These are phyloP conservation scores for Coniochaeta sp. DNA, from an alignment of 2,329 filamentous ascomycete species.

Conservation along the genomic window DNA sequence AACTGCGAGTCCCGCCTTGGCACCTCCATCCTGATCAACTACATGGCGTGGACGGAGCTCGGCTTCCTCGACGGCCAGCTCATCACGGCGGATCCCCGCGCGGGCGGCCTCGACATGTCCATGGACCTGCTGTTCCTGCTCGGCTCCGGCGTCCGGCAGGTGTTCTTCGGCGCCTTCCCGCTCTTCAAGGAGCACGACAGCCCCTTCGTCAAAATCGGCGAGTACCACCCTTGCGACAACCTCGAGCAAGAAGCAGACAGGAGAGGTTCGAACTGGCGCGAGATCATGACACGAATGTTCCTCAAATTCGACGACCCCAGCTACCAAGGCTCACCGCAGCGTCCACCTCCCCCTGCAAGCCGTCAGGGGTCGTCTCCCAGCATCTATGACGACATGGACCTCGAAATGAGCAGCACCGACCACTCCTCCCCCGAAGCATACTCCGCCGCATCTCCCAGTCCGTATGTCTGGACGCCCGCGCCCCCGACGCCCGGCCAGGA, in stretches of 20 bases:
- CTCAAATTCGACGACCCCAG: slow-evolving; percentile 15
- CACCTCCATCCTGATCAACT: slow-evolving; percentile 2
- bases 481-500: too few relatives aligned
- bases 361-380: background rate
- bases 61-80: slow-evolving; percentile 16
- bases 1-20: slow-evolving; percentile 4
- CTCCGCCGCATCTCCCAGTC: background rate
- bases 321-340: slow-evolving; percentile 7
- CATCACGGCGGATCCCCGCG: background rate
- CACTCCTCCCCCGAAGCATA: background rate
- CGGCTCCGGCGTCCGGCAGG: slow-evolving; percentile 19
- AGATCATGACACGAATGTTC: slow-evolving; percentile 13
- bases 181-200: slow-evolving; percentile 12
- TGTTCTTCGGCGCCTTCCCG: slow-evolving; percentile 17
- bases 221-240: slow-evolving; percentile 13
- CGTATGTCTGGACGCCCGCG: too few relatives aligned
- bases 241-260: slow-evolving; percentile 12
- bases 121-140: slow-evolving; percentile 21
- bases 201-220: slow-evolving; percentile 10
- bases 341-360: background rate
- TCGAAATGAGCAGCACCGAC: background rate
- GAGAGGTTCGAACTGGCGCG: slow-evolving; percentile 11
- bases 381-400: background rate
- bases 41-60: slow-evolving; percentile 10
- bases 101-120: slow-evolving; percentile 12